Conservation (phyloP, 495 filamentous ascomycete genomes). For the Aspergillus affinis region DNA sequence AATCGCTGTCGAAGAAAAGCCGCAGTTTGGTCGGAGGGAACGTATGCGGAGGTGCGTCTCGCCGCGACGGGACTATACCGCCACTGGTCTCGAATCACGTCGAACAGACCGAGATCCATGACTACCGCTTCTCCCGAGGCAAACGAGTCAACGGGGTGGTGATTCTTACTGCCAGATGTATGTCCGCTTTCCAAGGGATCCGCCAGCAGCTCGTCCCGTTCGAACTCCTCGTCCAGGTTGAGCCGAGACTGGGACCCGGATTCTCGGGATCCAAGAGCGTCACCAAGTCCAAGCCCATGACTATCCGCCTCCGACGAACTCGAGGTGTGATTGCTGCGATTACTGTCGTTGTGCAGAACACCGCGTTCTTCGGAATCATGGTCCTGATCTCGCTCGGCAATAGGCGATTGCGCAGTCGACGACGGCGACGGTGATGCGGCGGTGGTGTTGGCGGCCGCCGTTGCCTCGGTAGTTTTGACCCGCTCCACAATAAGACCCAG, state of each 20-base stretch:
- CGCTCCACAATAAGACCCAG: conserved; percentile 70
- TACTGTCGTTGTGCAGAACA: conserved; percentile 47
- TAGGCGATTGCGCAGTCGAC: background rate
- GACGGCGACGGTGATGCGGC: background rate
- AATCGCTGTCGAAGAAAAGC: conserved; percentile 45
- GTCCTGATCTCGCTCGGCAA: conserved; percentile 1
- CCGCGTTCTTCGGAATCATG: conserved; percentile 67
- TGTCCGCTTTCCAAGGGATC: conserved; percentile 37
- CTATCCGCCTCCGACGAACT: conserved; percentile 5
- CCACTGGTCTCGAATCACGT: conserved; percentile 66
- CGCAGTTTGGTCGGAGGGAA: conserved; percentile 41
- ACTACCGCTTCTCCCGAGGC: conserved; percentile 69
- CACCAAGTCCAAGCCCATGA: conserved; percentile 24
- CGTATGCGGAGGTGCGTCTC: conserved; percentile 28
- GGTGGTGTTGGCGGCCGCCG: conserved; percentile 1
- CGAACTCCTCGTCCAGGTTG: conserved; percentile 36
- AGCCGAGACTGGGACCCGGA: conserved; percentile 7
- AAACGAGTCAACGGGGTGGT: conserved; percentile 57
- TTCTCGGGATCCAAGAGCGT: conserved; percentile 10
- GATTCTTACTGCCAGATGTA: conserved; percentile 30
- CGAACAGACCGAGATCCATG: conserved; percentile 66
- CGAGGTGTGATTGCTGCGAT: conserved; percentile 10
- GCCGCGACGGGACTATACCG: conserved; percentile 31
- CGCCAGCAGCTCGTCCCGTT: conserved; percentile 47
- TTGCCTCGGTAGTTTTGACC: conserved; percentile 46